A percentile compares a stretch with the other conserved stretches of the same genome.
These are phyloP conservation scores for Mortierella claussenii DNA, from an alignment of 192 early-diverging fungal genomes.

Conservation along the genomic window DNA sequence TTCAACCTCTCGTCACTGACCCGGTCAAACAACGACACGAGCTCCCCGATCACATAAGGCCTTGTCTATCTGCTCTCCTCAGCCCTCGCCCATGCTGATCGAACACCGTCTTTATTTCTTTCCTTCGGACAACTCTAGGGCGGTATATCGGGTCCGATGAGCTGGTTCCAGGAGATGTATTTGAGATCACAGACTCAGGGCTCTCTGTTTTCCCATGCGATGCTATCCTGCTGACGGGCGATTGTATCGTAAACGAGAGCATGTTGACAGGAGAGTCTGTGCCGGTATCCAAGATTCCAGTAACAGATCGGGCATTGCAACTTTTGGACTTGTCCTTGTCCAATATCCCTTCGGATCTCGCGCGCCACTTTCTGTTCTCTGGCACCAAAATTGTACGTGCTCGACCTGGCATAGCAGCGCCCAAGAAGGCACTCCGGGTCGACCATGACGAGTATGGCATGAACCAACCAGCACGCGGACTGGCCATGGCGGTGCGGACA, in stretches of 20 bases:
- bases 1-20: conserved; percentile 1
- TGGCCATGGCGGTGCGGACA: conserved; percentile 86
- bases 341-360: conserved; percentile 79
- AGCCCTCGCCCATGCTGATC: conserved; percentile 30
- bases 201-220: conserved; percentile 88
- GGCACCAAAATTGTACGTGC: conserved; percentile 96
- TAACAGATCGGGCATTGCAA: conserved; percentile 69
- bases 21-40: not conserved
- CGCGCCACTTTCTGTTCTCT: conserved; percentile 88
- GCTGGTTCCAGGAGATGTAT: conserved; percentile 94
- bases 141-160: conserved; percentile 68
- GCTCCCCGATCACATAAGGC: no score
- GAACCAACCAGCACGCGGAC: conserved; percentile 40
- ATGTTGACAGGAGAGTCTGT: conserved; percentile 99
- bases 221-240: conserved; percentile 89
- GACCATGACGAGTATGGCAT: conserved; percentile 36
- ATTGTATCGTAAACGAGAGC: conserved; percentile 97
- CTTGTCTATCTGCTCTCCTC: not conserved
- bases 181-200: conserved; percentile 76
- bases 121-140: conserved; percentile 33
- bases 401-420: conserved; percentile 50
- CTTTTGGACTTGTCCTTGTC: conserved; percentile 77
- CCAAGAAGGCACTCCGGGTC: conserved; percentile 43
- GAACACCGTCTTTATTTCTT: not conserved
- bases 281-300: conserved; percentile 91